Evolutionary conservation across 2,329 filamentous ascomycete genomes (phyloP), one percentile per base, ranked within the genome.

Genomic region (Xylogone sp.): DNA sequence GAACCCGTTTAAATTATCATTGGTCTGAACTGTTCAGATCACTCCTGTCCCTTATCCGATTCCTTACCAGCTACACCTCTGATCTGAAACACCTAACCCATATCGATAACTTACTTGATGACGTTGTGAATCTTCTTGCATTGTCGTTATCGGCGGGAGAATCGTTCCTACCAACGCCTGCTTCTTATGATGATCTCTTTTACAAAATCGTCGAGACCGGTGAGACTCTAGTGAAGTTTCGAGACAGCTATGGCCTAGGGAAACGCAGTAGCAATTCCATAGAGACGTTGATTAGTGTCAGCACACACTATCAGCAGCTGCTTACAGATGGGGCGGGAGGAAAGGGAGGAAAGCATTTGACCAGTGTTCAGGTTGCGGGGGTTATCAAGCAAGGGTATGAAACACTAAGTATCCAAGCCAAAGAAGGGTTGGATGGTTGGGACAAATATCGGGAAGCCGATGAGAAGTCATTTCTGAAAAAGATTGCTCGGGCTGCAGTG

Each of bases 371-470:
- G 67, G 91, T 99, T 39, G 86, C 87, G 42, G 87, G 88, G 58
- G 88, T 97, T 22, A 97, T 99, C 69, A 96, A 96, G 72, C 88
- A 95, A 68, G 94, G 94, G 0, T 97, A 97, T 65, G 93, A 97
- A 69, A 96, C 92, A 31, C 71, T 99, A 62, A 93, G 88, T 56
- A 95, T 99, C 50, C 89, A 95, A 69, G 84, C 90, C 0, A 90
- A 86, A 62, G 92, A 96, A 65, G 92, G 89, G 0, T 68, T 96
- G 59, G 92, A 93, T 67, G 83, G 84, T 34, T 96, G 90, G 89
- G 88, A 90, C 58, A 82, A 78, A 65, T 97, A 89, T 68, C 78
- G 93, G 13, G 94, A 97, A 73, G 88, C 87, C 2, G 90, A 96
- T 58, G 86, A 91, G 74, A 87, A 90, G 71, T 81, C 79, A 5